A percentile compares a stretch with the other conserved stretches of the same genome.
Evolutionary conservation across 345 rosid genomes (phyloP).

Genomic region (Bretschneidera sinensis): DNA sequence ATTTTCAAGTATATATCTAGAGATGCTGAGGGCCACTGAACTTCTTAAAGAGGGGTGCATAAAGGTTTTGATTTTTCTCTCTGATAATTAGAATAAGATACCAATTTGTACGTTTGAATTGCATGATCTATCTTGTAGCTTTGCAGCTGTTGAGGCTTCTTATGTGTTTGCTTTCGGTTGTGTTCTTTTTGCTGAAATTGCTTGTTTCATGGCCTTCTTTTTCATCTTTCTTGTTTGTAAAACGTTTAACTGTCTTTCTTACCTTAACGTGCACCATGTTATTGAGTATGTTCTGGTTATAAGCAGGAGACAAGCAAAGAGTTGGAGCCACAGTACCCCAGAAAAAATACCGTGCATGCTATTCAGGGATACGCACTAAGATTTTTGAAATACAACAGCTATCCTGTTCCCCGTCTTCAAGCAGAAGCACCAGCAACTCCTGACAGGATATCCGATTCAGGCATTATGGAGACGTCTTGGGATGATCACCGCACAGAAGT

Average conservation of each 20-base stretch:
- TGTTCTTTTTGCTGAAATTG: no score
- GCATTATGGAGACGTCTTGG: conserved; percentile 52
- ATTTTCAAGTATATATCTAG: neutral
- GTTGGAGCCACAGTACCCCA: conserved; percentile 26
- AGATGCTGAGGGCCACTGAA: neutral
- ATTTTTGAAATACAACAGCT: conserved; percentile 58
- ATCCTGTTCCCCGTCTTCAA: conserved; percentile 41
- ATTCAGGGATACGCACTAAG: conserved; percentile 76
- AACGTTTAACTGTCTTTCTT: neutral
- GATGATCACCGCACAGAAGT: conserved; percentile 84
- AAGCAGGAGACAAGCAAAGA: conserved; percentile 52
- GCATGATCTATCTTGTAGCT: neutral
- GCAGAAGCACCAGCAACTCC: conserved; percentile 62
- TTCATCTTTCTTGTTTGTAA: conserved; percentile 5
- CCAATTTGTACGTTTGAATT: neutral
- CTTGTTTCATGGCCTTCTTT: conserved; percentile 9
- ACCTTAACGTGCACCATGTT: neutral
- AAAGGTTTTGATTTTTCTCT: conserved; percentile 3
- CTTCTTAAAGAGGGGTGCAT: neutral
- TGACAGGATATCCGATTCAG: conserved; percentile 48
- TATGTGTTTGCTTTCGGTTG: conserved; percentile 3
- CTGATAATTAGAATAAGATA: neutral
- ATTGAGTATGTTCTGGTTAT: conserved; percentile 8
- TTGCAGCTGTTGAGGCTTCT: conserved; percentile 7
- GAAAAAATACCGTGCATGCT: conserved; percentile 29